Evolutionary conservation across 148 eudicot genomes (phyloP).

Genomic region (Chenopodium quinoa): DNA sequence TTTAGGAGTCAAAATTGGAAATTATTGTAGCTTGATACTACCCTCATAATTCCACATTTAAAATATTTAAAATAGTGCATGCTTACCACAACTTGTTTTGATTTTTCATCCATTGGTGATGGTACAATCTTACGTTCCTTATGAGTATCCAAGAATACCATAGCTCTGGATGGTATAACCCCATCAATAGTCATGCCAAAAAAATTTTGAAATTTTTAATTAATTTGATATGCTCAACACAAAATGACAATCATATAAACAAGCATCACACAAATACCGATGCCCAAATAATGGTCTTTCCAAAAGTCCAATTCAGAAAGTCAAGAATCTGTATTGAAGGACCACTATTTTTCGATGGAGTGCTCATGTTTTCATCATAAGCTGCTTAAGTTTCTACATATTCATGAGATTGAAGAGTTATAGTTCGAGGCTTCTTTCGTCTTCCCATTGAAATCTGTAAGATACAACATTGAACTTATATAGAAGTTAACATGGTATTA

Average conservation of each 20-base stretch:
- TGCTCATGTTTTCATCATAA: not conserved
- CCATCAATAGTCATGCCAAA: not conserved
- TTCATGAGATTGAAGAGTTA: not conserved
- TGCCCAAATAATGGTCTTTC: no score
- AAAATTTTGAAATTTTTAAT: no score
- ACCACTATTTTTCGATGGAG: not conserved
- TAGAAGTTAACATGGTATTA: no score
- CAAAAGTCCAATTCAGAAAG: no score
- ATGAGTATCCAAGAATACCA: conserved; percentile 9
- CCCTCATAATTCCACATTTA: no score
- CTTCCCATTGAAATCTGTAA: not conserved
- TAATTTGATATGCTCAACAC: no score
- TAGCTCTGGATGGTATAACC: conserved; percentile 1
- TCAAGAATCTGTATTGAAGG: not conserved
- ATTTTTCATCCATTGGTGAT: conserved; percentile 9
- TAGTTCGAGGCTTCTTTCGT: not conserved
- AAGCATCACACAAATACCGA: no score
- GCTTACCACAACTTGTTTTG: conserved; percentile 10
- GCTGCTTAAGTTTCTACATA: not conserved
- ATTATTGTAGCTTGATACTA: no score
- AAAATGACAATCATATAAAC: no score
- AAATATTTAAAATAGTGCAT: no score
- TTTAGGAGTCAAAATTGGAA: no score
- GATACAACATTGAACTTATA: not conserved
- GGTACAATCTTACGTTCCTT: not conserved